These are phyloP conservation scores for Bocquillonia castaneifolia DNA, from an alignment of 441 rosid genomes.

Conservation along the genomic window DNA sequence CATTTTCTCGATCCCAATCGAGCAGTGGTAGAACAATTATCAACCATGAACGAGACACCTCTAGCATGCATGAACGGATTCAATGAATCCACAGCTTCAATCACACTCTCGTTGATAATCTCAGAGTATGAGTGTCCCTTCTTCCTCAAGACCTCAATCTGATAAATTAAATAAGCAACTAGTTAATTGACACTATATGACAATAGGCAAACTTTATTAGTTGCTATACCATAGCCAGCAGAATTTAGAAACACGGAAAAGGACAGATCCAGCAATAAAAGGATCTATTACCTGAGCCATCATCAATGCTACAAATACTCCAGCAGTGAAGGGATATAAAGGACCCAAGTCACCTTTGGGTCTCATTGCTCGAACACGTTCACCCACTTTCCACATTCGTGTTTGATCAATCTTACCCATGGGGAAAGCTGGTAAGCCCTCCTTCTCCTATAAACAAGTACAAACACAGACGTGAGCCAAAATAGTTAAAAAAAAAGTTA, in stretches of 20 bases:
- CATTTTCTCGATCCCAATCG: slow-evolving; percentile 89
- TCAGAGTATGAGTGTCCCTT: slow-evolving; percentile 93
- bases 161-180: slow-evolving; percentile 17
- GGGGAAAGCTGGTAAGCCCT: slow-evolving; percentile 87
- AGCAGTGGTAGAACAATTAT: slow-evolving; percentile 94
- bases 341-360: slow-evolving; percentile 86
- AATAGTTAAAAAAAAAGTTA: neutral
- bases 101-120: slow-evolving; percentile 88
- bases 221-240: neutral
- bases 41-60: slow-evolving; percentile 96
- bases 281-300: slow-evolving; percentile 54
- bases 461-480: neutral
- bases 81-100: slow-evolving; percentile 82
- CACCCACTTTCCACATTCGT: slow-evolving; percentile 97
- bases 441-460: slow-evolving; percentile 58
- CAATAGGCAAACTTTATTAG: neutral
- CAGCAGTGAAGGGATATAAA: slow-evolving; percentile 77
- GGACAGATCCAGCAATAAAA: neutral
- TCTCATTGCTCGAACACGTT: slow-evolving; percentile 58
- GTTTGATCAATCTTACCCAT: slow-evolving; percentile 98
- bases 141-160: slow-evolving; percentile 92
- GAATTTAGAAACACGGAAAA: neutral
- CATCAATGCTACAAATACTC: slow-evolving; percentile 87
- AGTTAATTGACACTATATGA: neutral
- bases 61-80: slow-evolving; percentile 98